Percentiles rank a stretch among this genome's conserved stretches.
phyloP scores from a whole-genome alignment of 2,329 filamentous ascomycete species.

The Xylariales sp. region DNA sequence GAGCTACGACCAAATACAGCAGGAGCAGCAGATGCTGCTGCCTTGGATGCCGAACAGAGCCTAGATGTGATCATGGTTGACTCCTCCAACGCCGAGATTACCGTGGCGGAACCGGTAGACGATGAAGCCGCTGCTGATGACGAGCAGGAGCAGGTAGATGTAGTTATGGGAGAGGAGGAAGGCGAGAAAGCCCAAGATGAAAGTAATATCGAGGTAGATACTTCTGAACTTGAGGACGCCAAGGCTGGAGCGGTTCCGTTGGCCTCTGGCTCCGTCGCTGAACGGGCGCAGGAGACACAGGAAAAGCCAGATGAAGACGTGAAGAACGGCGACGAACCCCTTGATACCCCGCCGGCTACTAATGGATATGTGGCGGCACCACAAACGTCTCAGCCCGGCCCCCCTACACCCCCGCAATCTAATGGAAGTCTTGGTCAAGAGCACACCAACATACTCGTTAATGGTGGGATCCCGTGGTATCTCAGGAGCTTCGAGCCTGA shows the following conservation, averaged over 20 bases:
- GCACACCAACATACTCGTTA: constrained; percentile 48
- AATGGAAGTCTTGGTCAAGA: constrained; percentile 51
- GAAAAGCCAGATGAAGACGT: constrained; percentile 21
- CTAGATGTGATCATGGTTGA: constrained; percentile 50
- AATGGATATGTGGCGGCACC: constrained; percentile 38
- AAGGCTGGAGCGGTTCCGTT: constrained; percentile 26
- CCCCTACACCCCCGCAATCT: constrained; percentile 64
- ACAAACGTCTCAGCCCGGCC: constrained; percentile 34
- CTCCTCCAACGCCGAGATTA: constrained; percentile 42
- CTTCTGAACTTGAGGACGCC: constrained; percentile 26
- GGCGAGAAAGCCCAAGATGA: constrained; percentile 31
- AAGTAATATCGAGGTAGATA: constrained; percentile 43
- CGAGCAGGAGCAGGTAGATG: constrained; percentile 30
- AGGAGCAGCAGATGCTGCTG: constrained; percentile 31
- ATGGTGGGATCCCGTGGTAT: constrained; percentile 86
- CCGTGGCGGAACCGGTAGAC: constrained; percentile 31
- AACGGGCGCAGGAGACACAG: constrained; percentile 19
- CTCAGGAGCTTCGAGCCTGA: constrained; percentile 72
- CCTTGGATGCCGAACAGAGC: constrained; percentile 34
- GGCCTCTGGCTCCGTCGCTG: constrained; percentile 23
- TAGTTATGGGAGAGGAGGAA: constrained; percentile 32
- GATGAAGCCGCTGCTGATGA: constrained; percentile 18
- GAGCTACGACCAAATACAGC: constrained; percentile 42
- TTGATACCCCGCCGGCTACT: constrained; percentile 43
- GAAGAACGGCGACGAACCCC: constrained; percentile 24